These are phyloP conservation scores for Wickerhamiella azyma DNA, from an alignment of 805 yeast genomes.

Conservation along the genomic window DNA sequence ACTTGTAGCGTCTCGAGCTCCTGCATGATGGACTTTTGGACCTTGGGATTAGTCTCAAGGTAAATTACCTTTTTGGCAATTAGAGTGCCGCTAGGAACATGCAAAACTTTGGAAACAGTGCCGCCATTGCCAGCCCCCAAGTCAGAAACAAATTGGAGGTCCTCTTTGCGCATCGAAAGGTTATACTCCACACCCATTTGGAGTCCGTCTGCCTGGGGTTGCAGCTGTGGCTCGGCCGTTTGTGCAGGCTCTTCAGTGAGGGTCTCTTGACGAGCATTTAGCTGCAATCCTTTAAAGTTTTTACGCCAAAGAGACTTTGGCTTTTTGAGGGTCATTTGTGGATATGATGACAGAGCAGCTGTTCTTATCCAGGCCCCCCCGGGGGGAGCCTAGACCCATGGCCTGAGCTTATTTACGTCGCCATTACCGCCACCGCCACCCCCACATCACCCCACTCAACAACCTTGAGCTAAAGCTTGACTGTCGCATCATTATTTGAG, in stretches of 20 bases:
- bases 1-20: slow-evolving; percentile 86
- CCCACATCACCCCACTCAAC: too few relatives aligned
- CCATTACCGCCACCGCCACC: too few relatives aligned
- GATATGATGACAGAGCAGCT: not conserved
- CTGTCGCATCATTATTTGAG: too few relatives aligned
- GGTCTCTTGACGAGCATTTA: not conserved
- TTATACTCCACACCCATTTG: slow-evolving; percentile 39
- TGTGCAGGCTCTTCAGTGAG: not conserved
- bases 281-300: slow-evolving; percentile 34
- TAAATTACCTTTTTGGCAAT: slow-evolving; percentile 87
- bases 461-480: too few relatives aligned
- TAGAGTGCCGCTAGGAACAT: slow-evolving; percentile 71
- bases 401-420: too few relatives aligned
- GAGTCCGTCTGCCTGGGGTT: slow-evolving; percentile 26
- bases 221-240: not conserved
- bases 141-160: slow-evolving; percentile 58
- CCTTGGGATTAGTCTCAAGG: slow-evolving; percentile 65
- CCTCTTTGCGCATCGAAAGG: slow-evolving; percentile 43
- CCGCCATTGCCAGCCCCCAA: slow-evolving; percentile 94
- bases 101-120: slow-evolving; percentile 74
- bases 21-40: slow-evolving; percentile 71
- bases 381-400: too few relatives aligned
- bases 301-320: slow-evolving; percentile 17
- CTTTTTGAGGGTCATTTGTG: slow-evolving; percentile 5
- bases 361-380: too few relatives aligned